Conservation (phyloP, 202 grass and related monocot species). For the Cymbopogon flexuosus region DNA sequence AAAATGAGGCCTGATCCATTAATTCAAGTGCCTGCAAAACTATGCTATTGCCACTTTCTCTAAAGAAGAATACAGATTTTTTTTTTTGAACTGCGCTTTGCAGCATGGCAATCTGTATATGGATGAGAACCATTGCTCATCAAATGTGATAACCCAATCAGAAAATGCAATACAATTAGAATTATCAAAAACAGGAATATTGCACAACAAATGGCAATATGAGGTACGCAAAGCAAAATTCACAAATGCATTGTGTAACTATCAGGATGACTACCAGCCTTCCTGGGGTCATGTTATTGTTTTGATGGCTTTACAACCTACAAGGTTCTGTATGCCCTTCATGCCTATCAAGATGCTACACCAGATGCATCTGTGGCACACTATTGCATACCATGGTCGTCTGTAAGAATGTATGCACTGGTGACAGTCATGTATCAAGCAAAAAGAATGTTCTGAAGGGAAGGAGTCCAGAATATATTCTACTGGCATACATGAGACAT, state of each 20-base stretch:
- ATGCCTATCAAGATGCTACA: neutral
- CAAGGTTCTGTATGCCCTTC: neutral
- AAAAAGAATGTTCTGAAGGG: neutral
- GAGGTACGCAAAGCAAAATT: neutral
- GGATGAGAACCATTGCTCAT: neutral
- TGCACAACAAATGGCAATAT: constrained; percentile 9
- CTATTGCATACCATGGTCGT: neutral
- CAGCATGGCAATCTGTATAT: neutral
- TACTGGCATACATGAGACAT: neutral
- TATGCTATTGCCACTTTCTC: constrained; percentile 19
- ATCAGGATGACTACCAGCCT: neutral
- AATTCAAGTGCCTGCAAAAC: constrained; percentile 20
- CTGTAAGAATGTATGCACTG: neutral
- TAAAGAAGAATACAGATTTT: neutral
- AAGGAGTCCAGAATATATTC: neutral
- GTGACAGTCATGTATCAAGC: neutral
- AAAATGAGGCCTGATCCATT: neutral
- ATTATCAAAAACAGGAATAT: neutral
- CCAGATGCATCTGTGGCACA: neutral
- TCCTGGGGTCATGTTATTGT: neutral
- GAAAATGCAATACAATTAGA: neutral
- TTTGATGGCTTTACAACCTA: neutral
- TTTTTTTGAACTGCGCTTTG: neutral
- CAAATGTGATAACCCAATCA: neutral
- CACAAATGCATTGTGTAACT: neutral